phyloP scores from a whole-genome alignment of 2,329 filamentous ascomycete genomes.

The Aspergillus amoenus region DNA sequence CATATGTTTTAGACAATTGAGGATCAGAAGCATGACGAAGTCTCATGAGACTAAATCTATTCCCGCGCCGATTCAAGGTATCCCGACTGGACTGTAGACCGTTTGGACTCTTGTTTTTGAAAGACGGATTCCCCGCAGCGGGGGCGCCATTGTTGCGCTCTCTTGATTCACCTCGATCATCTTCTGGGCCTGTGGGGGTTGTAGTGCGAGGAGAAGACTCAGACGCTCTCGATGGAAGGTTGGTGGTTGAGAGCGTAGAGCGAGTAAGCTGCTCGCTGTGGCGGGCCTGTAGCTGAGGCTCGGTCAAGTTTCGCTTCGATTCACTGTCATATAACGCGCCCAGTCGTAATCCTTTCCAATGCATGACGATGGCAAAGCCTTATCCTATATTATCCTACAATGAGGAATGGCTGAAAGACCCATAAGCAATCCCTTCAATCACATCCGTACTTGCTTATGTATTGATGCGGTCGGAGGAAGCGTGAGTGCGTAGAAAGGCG shows the following conservation, averaged over 20 bases:
- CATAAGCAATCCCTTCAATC: constrained; percentile 20
- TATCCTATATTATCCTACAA: constrained; percentile 21
- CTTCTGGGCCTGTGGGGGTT: constrained; percentile 19
- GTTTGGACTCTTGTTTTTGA: constrained; percentile 17
- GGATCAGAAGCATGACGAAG: constrained; percentile 93
- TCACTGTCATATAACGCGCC: constrained; percentile 32
- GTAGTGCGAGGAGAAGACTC: constrained; percentile 35
- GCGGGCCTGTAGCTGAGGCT: constrained; percentile 29
- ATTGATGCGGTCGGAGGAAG: constrained; percentile 4
- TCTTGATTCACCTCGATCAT: constrained; percentile 13
- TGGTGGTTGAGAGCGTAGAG: constrained; percentile 28
- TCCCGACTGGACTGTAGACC: constrained; percentile 19
- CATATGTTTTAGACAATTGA: constrained; percentile 74
- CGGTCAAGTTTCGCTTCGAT: constrained; percentile 35
- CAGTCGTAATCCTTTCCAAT: constrained; percentile 42
- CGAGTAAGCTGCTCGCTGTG: constrained; percentile 40
- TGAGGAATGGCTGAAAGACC: constrained; percentile 17
- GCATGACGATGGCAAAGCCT: constrained; percentile 32
- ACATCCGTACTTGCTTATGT: constrained; percentile 1
- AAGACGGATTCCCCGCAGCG: constrained; percentile 17
- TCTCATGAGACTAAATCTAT: constrained; percentile 68
- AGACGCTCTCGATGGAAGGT: constrained; percentile 32
- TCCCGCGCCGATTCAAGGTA: constrained; percentile 31
- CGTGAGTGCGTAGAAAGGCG: neutral
- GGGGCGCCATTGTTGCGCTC: constrained; percentile 10